These are phyloP conservation scores for Gaultheria prostrata DNA, from an alignment of 148 eudicot species.

Conservation along the genomic window DNA sequence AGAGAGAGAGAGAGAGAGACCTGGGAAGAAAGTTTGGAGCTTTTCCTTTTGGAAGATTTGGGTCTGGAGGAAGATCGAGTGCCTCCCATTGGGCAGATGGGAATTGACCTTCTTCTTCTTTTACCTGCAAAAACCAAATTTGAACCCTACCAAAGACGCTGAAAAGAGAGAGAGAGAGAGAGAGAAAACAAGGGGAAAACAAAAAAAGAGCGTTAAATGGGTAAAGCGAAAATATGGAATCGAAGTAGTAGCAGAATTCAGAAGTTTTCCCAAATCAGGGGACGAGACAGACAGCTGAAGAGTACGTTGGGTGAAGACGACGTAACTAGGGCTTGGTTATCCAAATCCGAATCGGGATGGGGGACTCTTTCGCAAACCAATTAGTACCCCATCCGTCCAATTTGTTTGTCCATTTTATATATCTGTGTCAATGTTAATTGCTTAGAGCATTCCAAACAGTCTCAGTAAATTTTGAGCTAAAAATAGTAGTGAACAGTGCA, in stretches of 20 bases:
- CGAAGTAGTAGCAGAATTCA: not conserved
- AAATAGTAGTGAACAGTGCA: too few relatives aligned
- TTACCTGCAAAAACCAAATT: conserved; percentile 15
- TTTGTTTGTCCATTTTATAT: not conserved
- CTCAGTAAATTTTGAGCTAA: too few relatives aligned
- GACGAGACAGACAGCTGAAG: conserved; percentile 2
- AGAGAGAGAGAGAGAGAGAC: conserved; percentile 26
- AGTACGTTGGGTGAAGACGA: not conserved
- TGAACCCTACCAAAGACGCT: not conserved
- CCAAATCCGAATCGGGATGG: not conserved
- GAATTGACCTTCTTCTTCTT: not conserved
- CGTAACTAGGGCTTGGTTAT: not conserved
- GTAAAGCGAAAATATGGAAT: not conserved
- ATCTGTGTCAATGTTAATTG: too few relatives aligned
- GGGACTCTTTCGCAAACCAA: not conserved
- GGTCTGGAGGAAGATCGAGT: conserved; percentile 28
- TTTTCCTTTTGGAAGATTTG: conserved; percentile 45
- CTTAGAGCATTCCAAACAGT: too few relatives aligned
- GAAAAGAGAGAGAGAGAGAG: not conserved
- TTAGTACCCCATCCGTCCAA: not conserved
- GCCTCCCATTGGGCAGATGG: conserved; percentile 21
- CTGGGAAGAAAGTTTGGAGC: conserved; percentile 46
- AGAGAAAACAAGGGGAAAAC: not conserved
- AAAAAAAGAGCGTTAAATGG: not conserved
- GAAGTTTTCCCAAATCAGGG: not conserved